These are phyloP conservation scores for Ballota nigra DNA, from an alignment of 257 asterid species.

Conservation along the genomic window DNA sequence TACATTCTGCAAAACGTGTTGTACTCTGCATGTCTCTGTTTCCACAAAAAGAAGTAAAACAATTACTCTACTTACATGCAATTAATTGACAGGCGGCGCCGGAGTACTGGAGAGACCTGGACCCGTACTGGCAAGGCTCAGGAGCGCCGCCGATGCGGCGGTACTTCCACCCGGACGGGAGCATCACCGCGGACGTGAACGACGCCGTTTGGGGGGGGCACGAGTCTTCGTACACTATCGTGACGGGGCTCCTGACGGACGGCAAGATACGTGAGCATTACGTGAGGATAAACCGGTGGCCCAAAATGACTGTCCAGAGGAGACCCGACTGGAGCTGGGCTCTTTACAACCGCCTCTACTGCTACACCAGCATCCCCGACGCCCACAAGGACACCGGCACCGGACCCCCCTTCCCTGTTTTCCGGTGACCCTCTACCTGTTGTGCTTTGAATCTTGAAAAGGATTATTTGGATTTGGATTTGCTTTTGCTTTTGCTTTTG, in stretches of 20 bases:
- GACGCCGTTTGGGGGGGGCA: constrained; percentile 94
- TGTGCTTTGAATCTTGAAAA: background rate
- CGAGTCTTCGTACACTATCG: constrained; percentile 66
- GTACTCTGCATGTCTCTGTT: no score
- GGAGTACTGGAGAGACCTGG: constrained; percentile 67
- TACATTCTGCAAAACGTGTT: no score
- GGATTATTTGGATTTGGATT: background rate
- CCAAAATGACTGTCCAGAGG: constrained; percentile 50
- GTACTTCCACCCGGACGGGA: constrained; percentile 79
- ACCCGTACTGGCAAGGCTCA: constrained; percentile 65
- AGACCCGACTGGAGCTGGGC: constrained; percentile 82
- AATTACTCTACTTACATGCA: background rate
- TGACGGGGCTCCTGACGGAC: constrained; percentile 56
- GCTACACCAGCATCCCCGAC: constrained; percentile 65
- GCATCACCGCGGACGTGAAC: constrained; percentile 58
- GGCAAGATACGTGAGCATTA: constrained; percentile 71
- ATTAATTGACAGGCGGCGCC: constrained; percentile 48
- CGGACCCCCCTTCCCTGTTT: constrained; percentile 42
- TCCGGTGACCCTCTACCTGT: background rate
- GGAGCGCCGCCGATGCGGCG: constrained; percentile 52
- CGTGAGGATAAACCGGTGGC: constrained; percentile 82
- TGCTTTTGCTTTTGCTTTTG: background rate
- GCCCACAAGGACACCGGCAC: constrained; percentile 49
- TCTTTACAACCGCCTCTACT: constrained; percentile 44
- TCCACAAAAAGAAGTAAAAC: no score